These are phyloP conservation scores for Phytophthora boehmeriae DNA, from an alignment of 352 stramenopile species.

Conservation along the genomic window DNA sequence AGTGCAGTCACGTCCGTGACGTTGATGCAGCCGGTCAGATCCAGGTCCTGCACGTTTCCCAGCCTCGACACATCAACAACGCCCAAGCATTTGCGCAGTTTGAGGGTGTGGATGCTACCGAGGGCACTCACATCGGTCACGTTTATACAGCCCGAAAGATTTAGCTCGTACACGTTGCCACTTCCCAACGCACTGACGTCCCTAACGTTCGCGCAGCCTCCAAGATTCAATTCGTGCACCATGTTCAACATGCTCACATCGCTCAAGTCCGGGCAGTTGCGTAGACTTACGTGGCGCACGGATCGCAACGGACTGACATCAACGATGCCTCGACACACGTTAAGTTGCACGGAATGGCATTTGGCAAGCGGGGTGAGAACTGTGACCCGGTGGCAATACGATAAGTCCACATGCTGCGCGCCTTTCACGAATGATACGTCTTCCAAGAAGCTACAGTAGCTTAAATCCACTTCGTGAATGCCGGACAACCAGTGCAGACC, in stretches of 20 bases:
- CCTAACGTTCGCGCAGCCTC: conserved; percentile 49
- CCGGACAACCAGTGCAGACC: conserved; percentile 44
- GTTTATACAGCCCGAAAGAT: conserved; percentile 66
- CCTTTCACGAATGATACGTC: conserved; percentile 51
- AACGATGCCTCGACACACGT: conserved; percentile 58
- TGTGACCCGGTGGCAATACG: conserved; percentile 67
- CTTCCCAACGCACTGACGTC: conserved; percentile 45
- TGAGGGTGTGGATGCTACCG: conserved; percentile 50
- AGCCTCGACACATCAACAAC: conserved; percentile 48
- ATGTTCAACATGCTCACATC: conserved; percentile 49
- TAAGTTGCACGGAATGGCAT: conserved; percentile 60
- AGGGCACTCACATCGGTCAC: conserved; percentile 59
- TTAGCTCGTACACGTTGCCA: conserved; percentile 48
- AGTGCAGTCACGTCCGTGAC: conserved; percentile 56
- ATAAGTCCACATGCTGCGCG: conserved; percentile 57
- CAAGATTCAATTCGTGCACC: conserved; percentile 65
- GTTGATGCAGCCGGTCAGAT: conserved; percentile 64
- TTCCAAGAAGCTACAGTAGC: conserved; percentile 66
- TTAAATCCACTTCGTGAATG: conserved; percentile 60
- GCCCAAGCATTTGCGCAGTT: conserved; percentile 51
- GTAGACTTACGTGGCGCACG: conserved; percentile 53
- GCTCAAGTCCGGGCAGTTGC: conserved; percentile 59
- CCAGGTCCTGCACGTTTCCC: conserved; percentile 49
- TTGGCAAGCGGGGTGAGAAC: conserved; percentile 52
- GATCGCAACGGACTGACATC: conserved; percentile 52